Base-by-base conservation (phyloP, 805 yeast genomes). In the Pichia insulana region DNA sequence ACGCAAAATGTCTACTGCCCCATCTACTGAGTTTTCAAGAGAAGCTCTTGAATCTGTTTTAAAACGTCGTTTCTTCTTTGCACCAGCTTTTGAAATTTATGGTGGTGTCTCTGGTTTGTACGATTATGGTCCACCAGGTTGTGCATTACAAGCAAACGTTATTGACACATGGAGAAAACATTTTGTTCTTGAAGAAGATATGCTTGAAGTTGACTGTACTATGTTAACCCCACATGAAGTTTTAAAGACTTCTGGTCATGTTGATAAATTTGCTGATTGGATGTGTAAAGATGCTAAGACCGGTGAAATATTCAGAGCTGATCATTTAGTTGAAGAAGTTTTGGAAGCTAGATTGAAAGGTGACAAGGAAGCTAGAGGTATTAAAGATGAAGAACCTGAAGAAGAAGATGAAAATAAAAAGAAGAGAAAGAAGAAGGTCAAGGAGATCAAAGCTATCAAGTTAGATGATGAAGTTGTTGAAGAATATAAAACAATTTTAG, bases 121-220 rank as follows among this genome's bases (percentile, higher is more conserved):
- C 64, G 99, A 92, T 64, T 92, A 89, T 62, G 99, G 99, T 69
- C 99, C 99, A 50, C 97, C 98, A 63, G 98, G 98, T 49, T 90
- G 97, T 71, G 94, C 97, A 11, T 77, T 92, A 67, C 97, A 90
- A 71, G 95, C 97, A 57, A 90, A 92, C 64, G 74, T 92, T 49
- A 71, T 92, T 48, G 99, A 94, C 59, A 74, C 77, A 39, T 92
- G 98, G 98, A 83, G 97, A 72, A 90, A 89, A 65, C 99, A 92
- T 68, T 92, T 92, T 63, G 80, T 92, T 48, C 71, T 94, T 53
- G 97, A 92, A 68, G 99, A 92, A 70, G 97, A 92, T 60, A 92
- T 92, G 97, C 75, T 89, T 59, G 99, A 92, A 68, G 97, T 92
- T 48, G 98, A 94, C 70, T 81, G 94, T 66, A 87, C 98, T 45